These are phyloP conservation scores for Pythium myriotylum DNA, from an alignment of 352 stramenopile genomes.

Conservation along the genomic window DNA sequence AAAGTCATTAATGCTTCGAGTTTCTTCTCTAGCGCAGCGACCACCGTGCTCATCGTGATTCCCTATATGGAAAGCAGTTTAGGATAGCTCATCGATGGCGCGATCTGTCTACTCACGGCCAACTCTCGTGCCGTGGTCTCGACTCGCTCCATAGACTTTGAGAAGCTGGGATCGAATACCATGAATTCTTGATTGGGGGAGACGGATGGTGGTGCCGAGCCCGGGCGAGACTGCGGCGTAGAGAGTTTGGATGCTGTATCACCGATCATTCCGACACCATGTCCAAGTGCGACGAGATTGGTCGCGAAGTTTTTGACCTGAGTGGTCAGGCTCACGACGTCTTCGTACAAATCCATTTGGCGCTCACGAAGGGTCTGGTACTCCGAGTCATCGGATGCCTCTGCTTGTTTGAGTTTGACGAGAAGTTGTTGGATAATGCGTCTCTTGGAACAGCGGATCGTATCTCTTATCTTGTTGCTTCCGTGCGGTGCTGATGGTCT, in stretches of 20 bases:
- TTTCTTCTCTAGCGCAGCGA: constrained; percentile 41
- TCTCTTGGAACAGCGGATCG: constrained; percentile 43
- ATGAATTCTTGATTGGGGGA: constrained; percentile 16
- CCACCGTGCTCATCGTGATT: constrained; percentile 34
- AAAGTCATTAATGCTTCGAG: constrained; percentile 34
- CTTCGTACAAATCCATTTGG: constrained; percentile 36
- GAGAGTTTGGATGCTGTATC: constrained; percentile 31
- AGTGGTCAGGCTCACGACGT: constrained; percentile 29
- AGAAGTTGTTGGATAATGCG: constrained; percentile 51
- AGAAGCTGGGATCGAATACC: constrained; percentile 30
- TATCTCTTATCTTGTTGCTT: constrained; percentile 31
- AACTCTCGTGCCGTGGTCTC: constrained; percentile 29
- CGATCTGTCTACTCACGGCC: constrained; percentile 22
- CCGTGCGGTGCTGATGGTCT: constrained; percentile 12
- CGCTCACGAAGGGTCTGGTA: constrained; percentile 37
- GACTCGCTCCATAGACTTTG: constrained; percentile 27
- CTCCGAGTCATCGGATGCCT: constrained; percentile 42
- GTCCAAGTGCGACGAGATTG: constrained; percentile 40
- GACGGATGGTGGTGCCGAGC: background rate
- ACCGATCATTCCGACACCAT: constrained; percentile 35
- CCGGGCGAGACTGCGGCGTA: constrained; percentile 9
- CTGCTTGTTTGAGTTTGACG: constrained; percentile 44
- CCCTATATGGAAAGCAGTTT: no score
- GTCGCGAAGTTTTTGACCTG: constrained; percentile 50
- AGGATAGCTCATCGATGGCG: no score